These are phyloP conservation scores for Chrysochromulina parva DNA, from an alignment of 78 protist species.

Conservation along the genomic window DNA sequence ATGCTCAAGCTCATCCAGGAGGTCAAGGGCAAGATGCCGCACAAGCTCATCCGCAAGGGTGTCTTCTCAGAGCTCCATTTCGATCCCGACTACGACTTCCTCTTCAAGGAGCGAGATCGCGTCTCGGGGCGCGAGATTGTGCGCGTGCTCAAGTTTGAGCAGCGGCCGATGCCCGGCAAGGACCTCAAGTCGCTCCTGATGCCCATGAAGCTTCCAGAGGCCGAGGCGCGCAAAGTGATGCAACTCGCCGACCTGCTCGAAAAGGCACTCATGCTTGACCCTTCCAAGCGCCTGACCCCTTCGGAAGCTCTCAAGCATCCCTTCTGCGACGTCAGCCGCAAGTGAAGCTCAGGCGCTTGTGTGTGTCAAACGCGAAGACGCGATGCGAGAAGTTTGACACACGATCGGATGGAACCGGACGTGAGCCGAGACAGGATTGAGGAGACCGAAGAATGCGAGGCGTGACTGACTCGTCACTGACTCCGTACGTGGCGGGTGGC, in stretches of 20 bases:
- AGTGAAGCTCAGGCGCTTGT: not conserved
- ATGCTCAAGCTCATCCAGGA: constrained; percentile 77
- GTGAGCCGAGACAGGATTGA: too few relatives aligned
- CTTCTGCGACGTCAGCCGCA: constrained; percentile 15
- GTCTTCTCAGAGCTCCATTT: constrained; percentile 58
- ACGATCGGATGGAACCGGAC: too few relatives aligned
- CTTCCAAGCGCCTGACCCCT: constrained; percentile 22
- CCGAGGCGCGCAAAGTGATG: not conserved
- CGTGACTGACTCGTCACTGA: too few relatives aligned
- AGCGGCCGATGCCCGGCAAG: not conserved
- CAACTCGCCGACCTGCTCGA: constrained; percentile 34
- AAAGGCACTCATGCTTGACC: constrained; percentile 14
- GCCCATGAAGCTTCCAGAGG: not conserved
- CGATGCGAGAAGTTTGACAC: too few relatives aligned
- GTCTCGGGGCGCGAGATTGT: constrained; percentile 37
- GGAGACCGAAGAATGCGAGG: too few relatives aligned
- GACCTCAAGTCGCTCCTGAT: not conserved
- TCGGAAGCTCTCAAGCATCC: constrained; percentile 41
- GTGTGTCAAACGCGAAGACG: too few relatives aligned
- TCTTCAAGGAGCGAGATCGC: constrained; percentile 57
- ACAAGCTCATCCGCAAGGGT: not conserved
- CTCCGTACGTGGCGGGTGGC: too few relatives aligned
- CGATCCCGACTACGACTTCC: constrained; percentile 60
- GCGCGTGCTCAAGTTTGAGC: constrained; percentile 49
- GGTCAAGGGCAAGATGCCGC: constrained; percentile 41